Conservation (phyloP, 331 rosid species). For the Quercus tomentella region DNA sequence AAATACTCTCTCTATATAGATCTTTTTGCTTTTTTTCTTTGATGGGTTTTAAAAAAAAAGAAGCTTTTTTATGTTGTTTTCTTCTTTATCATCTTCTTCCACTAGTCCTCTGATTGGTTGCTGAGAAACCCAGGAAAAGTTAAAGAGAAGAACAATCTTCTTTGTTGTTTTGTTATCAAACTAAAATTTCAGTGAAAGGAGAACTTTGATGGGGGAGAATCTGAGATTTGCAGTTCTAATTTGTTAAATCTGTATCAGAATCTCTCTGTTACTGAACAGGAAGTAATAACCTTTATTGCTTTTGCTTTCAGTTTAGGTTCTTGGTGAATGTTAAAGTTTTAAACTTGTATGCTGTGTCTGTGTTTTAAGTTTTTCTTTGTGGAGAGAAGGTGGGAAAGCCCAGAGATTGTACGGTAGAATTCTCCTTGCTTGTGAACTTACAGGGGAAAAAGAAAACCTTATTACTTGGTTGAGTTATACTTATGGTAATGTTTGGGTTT, state of each 20-base stretch:
- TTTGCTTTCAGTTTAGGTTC: too few relatives aligned
- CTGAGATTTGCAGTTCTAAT: not conserved
- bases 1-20: not conserved
- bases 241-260: not conserved
- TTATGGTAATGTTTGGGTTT: too few relatives aligned
- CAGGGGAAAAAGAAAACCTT: too few relatives aligned
- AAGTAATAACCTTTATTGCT: too few relatives aligned
- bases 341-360: too few relatives aligned
- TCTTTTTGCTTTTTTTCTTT: not conserved
- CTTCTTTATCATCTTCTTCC: not conserved
- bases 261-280: too few relatives aligned
- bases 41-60: not conserved
- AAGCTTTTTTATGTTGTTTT: not conserved
- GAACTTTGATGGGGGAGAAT: not conserved
- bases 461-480: too few relatives aligned
- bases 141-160: not conserved
- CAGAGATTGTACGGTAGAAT: too few relatives aligned
- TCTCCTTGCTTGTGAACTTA: too few relatives aligned
- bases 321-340: too few relatives aligned
- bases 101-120: not conserved
- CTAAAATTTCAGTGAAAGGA: not conserved
- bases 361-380: too few relatives aligned
- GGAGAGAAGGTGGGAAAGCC: too few relatives aligned
- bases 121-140: slow-evolving; percentile 10
- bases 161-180: not conserved